Evolutionary conservation across 345 rosid genomes (phyloP).

Genomic region (Gossypium raimondii): DNA sequence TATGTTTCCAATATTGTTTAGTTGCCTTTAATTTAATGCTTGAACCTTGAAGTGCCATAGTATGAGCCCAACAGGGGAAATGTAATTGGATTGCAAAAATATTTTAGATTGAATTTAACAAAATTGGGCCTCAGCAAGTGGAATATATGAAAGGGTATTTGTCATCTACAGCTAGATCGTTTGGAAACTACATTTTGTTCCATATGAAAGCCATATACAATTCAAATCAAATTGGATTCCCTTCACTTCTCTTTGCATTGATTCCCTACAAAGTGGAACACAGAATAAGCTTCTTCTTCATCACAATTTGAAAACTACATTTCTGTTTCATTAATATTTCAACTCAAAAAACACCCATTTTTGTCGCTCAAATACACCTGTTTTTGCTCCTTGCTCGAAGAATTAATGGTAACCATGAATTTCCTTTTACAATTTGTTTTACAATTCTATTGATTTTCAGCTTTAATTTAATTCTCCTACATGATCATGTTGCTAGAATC

Average conservation of each 20-base stretch:
- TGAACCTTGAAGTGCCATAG: too few relatives aligned
- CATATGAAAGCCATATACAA: neutral
- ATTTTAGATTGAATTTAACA: too few relatives aligned
- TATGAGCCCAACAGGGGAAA: too few relatives aligned
- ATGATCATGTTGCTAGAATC: conserved; percentile 35
- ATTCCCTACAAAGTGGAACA: conserved; percentile 49
- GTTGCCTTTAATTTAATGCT: too few relatives aligned
- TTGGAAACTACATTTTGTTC: neutral
- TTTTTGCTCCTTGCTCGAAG: conserved; percentile 13
- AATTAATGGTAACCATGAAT: conserved; percentile 33
- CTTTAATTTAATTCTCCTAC: neutral
- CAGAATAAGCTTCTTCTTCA: conserved; percentile 45
- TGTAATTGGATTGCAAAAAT: too few relatives aligned
- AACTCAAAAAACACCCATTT: conserved; percentile 17
- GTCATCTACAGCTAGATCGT: neutral
- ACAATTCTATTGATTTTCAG: too few relatives aligned
- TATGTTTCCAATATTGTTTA: too few relatives aligned
- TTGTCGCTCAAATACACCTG: neutral
- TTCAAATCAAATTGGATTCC: neutral
- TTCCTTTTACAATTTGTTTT: conserved; percentile 2
- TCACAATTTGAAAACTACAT: conserved; percentile 22
- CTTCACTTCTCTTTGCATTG: conserved; percentile 17
- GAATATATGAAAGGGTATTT: too few relatives aligned
- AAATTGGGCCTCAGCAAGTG: too few relatives aligned
- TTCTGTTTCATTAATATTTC: conserved; percentile 13